Evolutionary conservation across 345 rosid genomes (phyloP), one percentile per base, ranked within the genome.

Genomic region (Populus nigra): DNA sequence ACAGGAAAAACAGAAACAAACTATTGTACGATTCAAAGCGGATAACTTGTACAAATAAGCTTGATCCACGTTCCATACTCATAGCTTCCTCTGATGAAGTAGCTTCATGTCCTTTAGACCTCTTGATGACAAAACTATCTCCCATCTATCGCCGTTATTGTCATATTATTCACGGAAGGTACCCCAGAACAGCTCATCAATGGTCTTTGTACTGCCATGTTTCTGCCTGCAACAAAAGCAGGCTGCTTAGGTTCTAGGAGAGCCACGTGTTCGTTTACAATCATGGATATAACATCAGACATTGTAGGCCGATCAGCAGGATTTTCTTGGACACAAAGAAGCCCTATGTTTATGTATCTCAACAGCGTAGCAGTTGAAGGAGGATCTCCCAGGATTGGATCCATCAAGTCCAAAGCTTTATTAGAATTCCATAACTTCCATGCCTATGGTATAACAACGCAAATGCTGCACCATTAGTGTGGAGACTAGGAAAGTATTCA

Each of bases 271-370:
- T 74, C 77, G 45, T 38, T 45, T 12, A 18, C 65, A 20, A 74
- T 47, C 71, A 74, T 65, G 29, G 45, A 23, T 9, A 74, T 59
- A 36, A 74, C 77, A 68, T 39, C 43, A 29, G 70, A 74, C 71
- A 47, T 74, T 41, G 71, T 74, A 25, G 77, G 77, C 43, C 77
- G 61, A 43, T 74, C 77, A 63, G 7, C 13, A 8, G 77, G 15
- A 11, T 15, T 55, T 31, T 74, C 77, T 7, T 74, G 77, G 65
- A 57, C 27, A 22, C 63, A 57, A 57, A 57, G 63, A 20, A 57
- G 63, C 0, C 63, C 63, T 10, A 57, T 22, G 27, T 57, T 57
- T 16, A 55, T 17, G 62, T 18, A 55, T 55, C 62, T 15, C n/a
- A 55, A n/a, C 62, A 55, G 23, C 62, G 5, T 55, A 16, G 62